Evolutionary conservation across 495 filamentous ascomycete species (phyloP).

Genomic region (Neurospora sp.): DNA sequence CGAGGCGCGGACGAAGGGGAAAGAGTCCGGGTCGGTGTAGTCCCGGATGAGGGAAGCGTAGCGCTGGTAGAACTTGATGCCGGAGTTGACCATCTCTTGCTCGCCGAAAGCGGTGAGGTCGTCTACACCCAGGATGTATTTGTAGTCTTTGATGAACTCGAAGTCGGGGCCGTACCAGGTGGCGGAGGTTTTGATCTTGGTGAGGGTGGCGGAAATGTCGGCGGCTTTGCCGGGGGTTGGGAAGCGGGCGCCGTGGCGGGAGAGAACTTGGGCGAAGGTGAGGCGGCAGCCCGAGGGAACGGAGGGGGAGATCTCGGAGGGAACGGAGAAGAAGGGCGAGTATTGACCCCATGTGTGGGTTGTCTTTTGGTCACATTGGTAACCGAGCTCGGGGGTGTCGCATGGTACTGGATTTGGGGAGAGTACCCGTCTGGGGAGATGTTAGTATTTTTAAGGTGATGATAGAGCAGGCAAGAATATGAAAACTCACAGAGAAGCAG

Average conservation of each 20-base stretch:
- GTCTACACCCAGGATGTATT: constrained; percentile 64
- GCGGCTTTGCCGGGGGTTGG: constrained; percentile 56
- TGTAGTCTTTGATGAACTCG: constrained; percentile 56
- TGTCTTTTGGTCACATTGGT: constrained; percentile 39
- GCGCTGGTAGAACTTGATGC: constrained; percentile 59
- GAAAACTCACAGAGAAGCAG: not conserved
- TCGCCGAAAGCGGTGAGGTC: constrained; percentile 64
- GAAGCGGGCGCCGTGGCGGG: constrained; percentile 74
- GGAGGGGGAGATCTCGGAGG: constrained; percentile 45
- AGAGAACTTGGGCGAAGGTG: constrained; percentile 69
- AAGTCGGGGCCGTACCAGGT: constrained; percentile 46
- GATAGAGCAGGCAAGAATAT: not conserved
- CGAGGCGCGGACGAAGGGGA: constrained; percentile 64
- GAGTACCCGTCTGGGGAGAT: not conserved
- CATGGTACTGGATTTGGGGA: constrained; percentile 23
- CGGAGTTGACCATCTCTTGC: constrained; percentile 64
- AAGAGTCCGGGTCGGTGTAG: constrained; percentile 14
- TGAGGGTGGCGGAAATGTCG: constrained; percentile 45
- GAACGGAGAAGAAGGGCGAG: constrained; percentile 67
- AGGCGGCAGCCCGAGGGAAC: constrained; percentile 55
- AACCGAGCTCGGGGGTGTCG: constrained; percentile 51
- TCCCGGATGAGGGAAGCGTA: constrained; percentile 47
- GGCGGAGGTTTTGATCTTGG: constrained; percentile 48
- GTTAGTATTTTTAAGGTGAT: not conserved
- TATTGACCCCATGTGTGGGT: constrained; percentile 80